Percentiles rank a stretch among this genome's conserved stretches.
These are phyloP conservation scores for Colletotrichum siamense DNA, from an alignment of 2,329 filamentous ascomycete genomes.

Conservation along the genomic window DNA sequence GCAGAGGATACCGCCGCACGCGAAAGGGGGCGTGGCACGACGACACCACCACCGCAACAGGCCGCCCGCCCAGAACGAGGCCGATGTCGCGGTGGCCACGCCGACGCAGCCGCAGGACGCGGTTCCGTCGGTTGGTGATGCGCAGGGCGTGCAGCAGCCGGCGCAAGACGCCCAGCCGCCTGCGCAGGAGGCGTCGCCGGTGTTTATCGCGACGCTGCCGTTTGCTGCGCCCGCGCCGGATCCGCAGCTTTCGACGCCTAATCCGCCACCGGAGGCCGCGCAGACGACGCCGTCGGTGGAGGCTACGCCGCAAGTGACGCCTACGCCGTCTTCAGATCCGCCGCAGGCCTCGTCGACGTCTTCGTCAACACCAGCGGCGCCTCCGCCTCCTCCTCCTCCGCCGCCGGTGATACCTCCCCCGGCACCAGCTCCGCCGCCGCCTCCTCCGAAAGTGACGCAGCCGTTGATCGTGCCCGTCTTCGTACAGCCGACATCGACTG, in stretches of 20 bases:
- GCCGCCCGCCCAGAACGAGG: neutral
- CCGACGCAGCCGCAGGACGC: neutral
- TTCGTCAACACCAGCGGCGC: neutral
- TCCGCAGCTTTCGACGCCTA: neutral
- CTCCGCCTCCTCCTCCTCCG: neutral
- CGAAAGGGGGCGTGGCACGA: neutral
- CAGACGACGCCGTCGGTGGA: neutral
- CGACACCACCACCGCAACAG: slow-evolving; percentile 6
- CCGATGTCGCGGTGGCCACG: neutral
- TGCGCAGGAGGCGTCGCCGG: neutral
- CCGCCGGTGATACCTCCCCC: neutral
- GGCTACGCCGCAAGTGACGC: neutral
- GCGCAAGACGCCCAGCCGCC: neutral
- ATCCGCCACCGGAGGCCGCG: neutral
- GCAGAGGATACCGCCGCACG: neutral
- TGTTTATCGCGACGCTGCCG: slow-evolving; percentile 13
- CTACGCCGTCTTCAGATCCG: neutral
- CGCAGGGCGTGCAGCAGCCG: neutral
- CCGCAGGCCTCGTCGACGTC: neutral
- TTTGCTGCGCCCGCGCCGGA: neutral
- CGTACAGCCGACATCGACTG: neutral
- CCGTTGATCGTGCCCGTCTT: neutral
- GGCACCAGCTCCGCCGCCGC: neutral
- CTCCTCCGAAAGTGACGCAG: neutral
- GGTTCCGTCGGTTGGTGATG: neutral